These are phyloP conservation scores for Pleurotus citrinopileatus DNA, from an alignment of 768 basidiomycete genomes.

Conservation along the genomic window DNA sequence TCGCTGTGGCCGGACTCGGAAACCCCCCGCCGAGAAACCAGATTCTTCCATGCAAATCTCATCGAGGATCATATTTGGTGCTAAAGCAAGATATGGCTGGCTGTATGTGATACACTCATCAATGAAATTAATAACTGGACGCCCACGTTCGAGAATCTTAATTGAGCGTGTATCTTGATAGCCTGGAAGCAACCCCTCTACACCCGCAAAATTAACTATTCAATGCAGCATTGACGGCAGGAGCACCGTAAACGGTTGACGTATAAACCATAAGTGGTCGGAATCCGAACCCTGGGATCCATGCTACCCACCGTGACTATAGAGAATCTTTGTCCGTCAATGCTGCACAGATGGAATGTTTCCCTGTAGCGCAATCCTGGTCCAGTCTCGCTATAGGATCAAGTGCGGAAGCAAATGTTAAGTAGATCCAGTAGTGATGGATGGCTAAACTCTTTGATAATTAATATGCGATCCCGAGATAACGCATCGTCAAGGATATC, in stretches of 20 bases:
- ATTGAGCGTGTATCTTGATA: neutral
- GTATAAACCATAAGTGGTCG: neutral
- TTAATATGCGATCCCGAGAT: neutral
- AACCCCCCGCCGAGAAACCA: neutral
- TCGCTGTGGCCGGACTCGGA: constrained; percentile 4
- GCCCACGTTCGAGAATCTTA: neutral
- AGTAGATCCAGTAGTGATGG: neutral
- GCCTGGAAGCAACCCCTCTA: too few species aligned
- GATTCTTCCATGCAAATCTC: neutral
- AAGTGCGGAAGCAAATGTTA: neutral
- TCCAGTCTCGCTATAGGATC: neutral
- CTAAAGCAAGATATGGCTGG: too few species aligned
- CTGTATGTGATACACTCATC: neutral
- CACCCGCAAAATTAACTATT: neutral
- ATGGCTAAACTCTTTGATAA: neutral
- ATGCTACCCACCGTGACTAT: neutral
- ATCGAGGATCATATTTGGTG: too few species aligned
- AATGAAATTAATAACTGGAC: neutral
- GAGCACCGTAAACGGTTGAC: neutral
- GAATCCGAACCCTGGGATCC: neutral
- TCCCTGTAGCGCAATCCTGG: neutral
- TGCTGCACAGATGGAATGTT: neutral
- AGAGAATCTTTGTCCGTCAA: neutral
- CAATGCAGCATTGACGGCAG: neutral
- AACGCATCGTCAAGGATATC: neutral